Evolutionary conservation across 1,139 yeast genomes (phyloP), one percentile per base, ranked within the genome.

Genomic region (Candida buenavistaensis): DNA sequence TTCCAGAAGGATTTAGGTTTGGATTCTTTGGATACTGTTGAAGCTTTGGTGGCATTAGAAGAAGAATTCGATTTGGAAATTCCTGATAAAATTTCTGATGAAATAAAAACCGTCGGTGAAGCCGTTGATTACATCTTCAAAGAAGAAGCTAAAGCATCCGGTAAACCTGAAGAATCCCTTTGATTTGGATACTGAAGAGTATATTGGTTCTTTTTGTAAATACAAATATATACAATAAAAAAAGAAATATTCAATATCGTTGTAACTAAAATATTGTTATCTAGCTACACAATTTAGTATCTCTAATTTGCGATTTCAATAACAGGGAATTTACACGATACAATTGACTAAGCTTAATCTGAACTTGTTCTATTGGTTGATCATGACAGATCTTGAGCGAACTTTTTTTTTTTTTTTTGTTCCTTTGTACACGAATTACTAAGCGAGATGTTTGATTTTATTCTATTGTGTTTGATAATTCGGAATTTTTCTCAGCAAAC

Each of bases 21-120:
- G 48, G 87, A 80, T 55, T 80, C 87, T 5, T 70, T 80, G 46
- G 87, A 80, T 51, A 78, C 84, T 37, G 84, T 80, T 37, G 87
- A 80, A 62, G 78, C 83, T 40, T 66, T 80, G 48, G 86, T 80
- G 51, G 84, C 85, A 39, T 75, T 80, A 52, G 86, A 80, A 63
- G 86, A 80, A 63, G 82, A 80, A 59, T 80, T 80, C 48, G 86
- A 80, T 57, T 67, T 80, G 56, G 85, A 80, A 60, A 75, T 80
- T 50, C 82, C 82, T 21, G 87, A 80, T 59, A 75, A 76, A 56
- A 71, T 78, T 41, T 79, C 86, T 34, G 86, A 80, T 54, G 82
- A 78, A 51, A 72, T 80, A 55, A 78, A 77, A 67, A 78, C 82
- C 40, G 82, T 80, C 43, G 82, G 81, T 45, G 82, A 80, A 62